Conservation (phyloP, 495 filamentous ascomycete genomes). For the Chaetomium tenue region DNA sequence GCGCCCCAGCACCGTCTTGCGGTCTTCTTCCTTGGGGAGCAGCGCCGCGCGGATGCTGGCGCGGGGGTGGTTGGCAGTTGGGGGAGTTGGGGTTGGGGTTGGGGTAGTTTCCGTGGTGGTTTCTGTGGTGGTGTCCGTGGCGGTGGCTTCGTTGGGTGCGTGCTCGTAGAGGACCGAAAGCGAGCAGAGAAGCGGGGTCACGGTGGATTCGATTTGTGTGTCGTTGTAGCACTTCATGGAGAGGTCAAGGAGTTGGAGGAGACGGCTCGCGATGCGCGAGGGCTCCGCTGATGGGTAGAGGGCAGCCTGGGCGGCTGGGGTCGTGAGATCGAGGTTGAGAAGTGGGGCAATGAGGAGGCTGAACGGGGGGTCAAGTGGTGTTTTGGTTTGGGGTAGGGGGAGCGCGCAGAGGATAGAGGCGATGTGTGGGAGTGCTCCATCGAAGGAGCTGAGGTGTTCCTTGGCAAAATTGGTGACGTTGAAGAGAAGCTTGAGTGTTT, state of each 20-base stretch:
- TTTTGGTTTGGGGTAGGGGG: constrained; percentile 34
- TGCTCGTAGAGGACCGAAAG: constrained; percentile 69
- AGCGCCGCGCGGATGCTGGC: constrained; percentile 63
- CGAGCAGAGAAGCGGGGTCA: constrained; percentile 68
- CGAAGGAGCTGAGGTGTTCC: constrained; percentile 58
- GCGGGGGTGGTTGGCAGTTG: constrained; percentile 26
- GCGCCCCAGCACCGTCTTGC: constrained; percentile 74
- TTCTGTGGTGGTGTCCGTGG: not conserved
- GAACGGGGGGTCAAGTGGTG: constrained; percentile 45
- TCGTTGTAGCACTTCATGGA: constrained; percentile 60
- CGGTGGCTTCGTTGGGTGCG: constrained; percentile 54
- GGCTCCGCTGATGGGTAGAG: constrained; percentile 68
- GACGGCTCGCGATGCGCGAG: constrained; percentile 60
- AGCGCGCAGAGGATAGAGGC: constrained; percentile 63
- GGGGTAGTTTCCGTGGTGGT: not conserved
- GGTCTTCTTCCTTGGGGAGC: constrained; percentile 74
- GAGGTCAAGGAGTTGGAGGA: constrained; percentile 71
- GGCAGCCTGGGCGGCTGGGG: constrained; percentile 38
- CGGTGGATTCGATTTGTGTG: constrained; percentile 63
- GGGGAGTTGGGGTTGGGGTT: too few relatives aligned
- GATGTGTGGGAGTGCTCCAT: constrained; percentile 65
- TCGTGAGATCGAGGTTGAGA: constrained; percentile 68
- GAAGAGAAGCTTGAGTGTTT: constrained; percentile 86
- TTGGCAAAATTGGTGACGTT: constrained; percentile 64
- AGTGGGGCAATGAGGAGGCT: constrained; percentile 74